Evolutionary conservation across 129 eudicot genomes (phyloP).

Genomic region (Pittosporum tobira): DNA sequence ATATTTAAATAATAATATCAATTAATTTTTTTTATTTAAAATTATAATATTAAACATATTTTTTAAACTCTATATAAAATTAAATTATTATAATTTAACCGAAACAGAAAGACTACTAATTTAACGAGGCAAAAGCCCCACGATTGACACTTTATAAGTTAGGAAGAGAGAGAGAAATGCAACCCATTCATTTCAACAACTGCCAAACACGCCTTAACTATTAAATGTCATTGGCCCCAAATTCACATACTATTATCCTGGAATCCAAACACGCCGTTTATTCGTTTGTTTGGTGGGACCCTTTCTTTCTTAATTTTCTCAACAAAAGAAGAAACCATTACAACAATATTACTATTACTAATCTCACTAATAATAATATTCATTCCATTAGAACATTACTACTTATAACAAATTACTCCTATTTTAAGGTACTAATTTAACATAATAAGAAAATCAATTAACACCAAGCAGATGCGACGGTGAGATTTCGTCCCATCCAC

Average conservation of each 20-base stretch:
- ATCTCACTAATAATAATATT: neutral
- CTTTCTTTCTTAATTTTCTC: neutral
- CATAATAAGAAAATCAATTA: slow-evolving; percentile 23
- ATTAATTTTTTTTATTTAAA: too few relatives aligned
- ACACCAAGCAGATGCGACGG: slow-evolving; percentile 89
- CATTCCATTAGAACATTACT: slow-evolving; percentile 12
- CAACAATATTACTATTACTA: neutral
- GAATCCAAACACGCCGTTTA: slow-evolving; percentile 34
- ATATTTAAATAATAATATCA: too few relatives aligned
- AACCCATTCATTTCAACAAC: slow-evolving; percentile 3
- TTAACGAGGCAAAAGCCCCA: neutral
- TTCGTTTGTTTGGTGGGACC: slow-evolving; percentile 39
- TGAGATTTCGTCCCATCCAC: slow-evolving; percentile 75
- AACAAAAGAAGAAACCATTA: neutral
- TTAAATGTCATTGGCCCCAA: neutral
- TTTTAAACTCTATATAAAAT: too few relatives aligned
- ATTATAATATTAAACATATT: too few relatives aligned
- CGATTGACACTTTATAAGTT: slow-evolving; percentile 10
- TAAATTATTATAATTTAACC: too few relatives aligned
- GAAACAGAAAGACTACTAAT: too few relatives aligned
- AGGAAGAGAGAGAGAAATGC: neutral
- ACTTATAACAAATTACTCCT: neutral
- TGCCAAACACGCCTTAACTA: neutral
- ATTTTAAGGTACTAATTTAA: neutral
- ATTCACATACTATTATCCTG: slow-evolving; percentile 16